Base-by-base conservation (phyloP, 345 rosid genomes). In the Populus euphratica region DNA sequence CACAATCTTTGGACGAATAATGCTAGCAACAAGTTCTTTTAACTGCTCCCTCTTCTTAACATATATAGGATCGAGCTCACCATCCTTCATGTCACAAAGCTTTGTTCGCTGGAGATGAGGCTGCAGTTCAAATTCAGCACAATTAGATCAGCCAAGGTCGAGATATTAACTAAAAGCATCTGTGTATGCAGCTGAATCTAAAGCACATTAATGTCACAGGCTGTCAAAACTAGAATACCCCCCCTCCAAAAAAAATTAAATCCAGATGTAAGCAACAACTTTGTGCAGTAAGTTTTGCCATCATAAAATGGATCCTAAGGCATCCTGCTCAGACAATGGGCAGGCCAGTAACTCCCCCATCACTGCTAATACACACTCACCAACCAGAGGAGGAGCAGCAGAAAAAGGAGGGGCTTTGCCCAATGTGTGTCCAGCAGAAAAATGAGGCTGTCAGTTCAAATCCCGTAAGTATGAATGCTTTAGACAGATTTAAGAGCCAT, bases 51-150 rank as follows among this genome's bases (percentile, higher is more conserved):
- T 90, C 85, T 79, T 96, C 82, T 82, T 76, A 65, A 96, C 97
- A 84, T 96, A 96, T 49, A 76, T n/a, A 13, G 93, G 87, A 47
- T 96, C 99, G 67, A 96, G 94, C 50, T 96, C 95, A 77, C 81
- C 90, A 84, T 96, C 99, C 85, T 91, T 92, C 87, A 96, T 70
- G 84, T 96, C 99, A 78, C 99, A 96, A 64, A 96, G 97, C 89
- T 91, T 96, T 41, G 99, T 96, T 62, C 99, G 90, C 88, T 86
- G 87, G 82, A 93, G 91, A 85, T 93, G 98, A 70, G 98, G 98
- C 98, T 93, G 88, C 81, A 61, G 76, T 77, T 70, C 65, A 78
- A 82, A 72, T 78, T 54, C 74, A 68, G 72, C 23, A 68, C 23
- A 79, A 71, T 85, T 73, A 81, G 84, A 82, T 76, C 36, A 79